Percentiles rank a stretch among this genome's conserved stretches.
These are phyloP conservation scores for Plasmopara viticola DNA, from an alignment of 352 stramenopile species.

Conservation along the genomic window DNA sequence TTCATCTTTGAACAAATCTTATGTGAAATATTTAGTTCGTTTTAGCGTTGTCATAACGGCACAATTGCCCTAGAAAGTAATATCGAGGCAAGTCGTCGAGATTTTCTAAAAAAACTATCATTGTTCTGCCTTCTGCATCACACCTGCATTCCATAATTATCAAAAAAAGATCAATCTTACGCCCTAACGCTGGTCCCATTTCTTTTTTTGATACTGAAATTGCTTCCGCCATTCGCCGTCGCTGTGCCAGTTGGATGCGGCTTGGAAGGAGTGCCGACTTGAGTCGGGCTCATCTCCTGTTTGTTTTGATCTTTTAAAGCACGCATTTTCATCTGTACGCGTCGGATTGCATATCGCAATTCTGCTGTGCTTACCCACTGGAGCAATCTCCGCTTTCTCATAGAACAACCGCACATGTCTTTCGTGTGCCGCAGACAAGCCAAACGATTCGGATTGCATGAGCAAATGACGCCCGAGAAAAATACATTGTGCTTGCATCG, in stretches of 20 bases:
- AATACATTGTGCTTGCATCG: constrained; percentile 73
- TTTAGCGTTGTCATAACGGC: too few relatives aligned
- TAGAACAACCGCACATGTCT: constrained; percentile 56
- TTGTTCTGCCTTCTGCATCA: background rate
- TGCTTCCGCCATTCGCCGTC: background rate
- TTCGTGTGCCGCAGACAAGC: constrained; percentile 61
- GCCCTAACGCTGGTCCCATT: constrained; percentile 7
- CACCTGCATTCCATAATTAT: background rate
- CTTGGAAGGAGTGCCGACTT: background rate
- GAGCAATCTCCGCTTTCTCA: constrained; percentile 48
- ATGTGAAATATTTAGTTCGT: too few relatives aligned
- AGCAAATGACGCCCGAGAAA: constrained; percentile 71
- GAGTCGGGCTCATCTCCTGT: background rate
- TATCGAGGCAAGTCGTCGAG: too few relatives aligned
- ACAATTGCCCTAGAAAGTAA: too few relatives aligned
- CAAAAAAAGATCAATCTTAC: background rate
- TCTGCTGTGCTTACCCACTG: constrained; percentile 61
- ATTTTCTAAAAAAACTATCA: background rate
- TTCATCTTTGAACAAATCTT: too few relatives aligned
- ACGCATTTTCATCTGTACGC: constrained; percentile 62
- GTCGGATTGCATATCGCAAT: constrained; percentile 61
- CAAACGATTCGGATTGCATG: constrained; percentile 47
- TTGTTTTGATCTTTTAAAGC: constrained; percentile 15
- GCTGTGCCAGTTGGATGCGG: background rate
- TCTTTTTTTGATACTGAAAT: constrained; percentile 11